Conservation (phyloP, 2,329 filamentous ascomycete species). For the Exophiala phaeomuriformis region DNA sequence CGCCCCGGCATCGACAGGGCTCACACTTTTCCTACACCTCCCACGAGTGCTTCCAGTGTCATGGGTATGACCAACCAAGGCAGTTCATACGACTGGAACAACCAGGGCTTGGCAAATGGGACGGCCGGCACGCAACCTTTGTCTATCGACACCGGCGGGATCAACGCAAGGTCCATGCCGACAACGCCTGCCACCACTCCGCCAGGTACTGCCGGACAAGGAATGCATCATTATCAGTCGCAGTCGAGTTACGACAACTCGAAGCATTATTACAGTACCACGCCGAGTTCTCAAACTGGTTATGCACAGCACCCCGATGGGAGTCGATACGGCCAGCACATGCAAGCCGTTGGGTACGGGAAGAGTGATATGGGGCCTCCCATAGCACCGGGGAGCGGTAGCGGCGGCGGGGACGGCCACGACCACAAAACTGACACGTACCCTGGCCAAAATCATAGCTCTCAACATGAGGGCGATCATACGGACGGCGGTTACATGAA, state of each 20-base stretch:
- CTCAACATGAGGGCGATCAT: conserved; percentile 64
- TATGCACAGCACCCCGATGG: conserved; percentile 63
- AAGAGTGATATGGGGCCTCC: conserved; percentile 88
- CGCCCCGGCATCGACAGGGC: conserved; percentile 75
- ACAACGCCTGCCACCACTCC: conserved; percentile 87
- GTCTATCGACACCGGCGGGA: conserved; percentile 65
- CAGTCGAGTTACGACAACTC: conserved; percentile 65
- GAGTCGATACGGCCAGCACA: conserved; percentile 54
- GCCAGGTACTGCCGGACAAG: conserved; percentile 67
- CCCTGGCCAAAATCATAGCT: conserved; percentile 45
- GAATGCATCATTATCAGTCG: conserved; percentile 69
- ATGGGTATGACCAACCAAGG: conserved; percentile 69
- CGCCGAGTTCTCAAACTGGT: conserved; percentile 59
- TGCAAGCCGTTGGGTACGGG: conserved; percentile 56
- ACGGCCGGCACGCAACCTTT: conserved; percentile 61
- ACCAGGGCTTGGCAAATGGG: conserved; percentile 54
- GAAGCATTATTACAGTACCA: conserved; percentile 68
- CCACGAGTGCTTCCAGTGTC: conserved; percentile 83
- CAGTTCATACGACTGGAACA: conserved; percentile 70
- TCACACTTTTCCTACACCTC: conserved; percentile 89
- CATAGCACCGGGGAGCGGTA: conserved; percentile 52
- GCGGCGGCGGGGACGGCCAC: conserved; percentile 53
- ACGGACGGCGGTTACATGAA: conserved; percentile 75
- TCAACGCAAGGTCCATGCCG: conserved; percentile 77
- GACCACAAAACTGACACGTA: conserved; percentile 64